Base-by-base conservation (phyloP, 2,329 filamentous ascomycete species). In the Raffaelea ambrosiae region DNA sequence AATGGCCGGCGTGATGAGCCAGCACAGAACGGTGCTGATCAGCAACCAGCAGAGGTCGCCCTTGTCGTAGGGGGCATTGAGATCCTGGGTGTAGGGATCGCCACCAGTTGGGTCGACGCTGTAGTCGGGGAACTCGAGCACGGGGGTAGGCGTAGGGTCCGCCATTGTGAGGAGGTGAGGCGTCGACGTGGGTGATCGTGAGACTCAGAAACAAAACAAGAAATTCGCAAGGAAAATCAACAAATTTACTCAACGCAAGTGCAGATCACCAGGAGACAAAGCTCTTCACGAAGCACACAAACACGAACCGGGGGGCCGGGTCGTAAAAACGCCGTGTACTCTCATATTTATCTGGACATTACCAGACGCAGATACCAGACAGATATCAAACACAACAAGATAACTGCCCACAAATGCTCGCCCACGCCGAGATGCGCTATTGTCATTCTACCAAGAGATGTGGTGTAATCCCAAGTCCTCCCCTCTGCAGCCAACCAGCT, bases 1-100 rank as follows among this genome's bases (percentile, higher is more conserved):
- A 54, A 84, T 80, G 20, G 79, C 81, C 0, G 80, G 80, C 47
- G 83, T 80, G 58, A 84, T 84, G 44, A 83, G 62, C 73, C 77
- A 84, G 47, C 83, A 79, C 46, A 84, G 68, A 60, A 75, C 79
- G 11, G 66, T 69, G 59, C 77, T 80, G 55, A 79, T 67, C 46
- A 77, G 61, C 43, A 79, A 68, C 57, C 80, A 83, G 39, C 71
- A 70, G 60, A 82, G 81, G 57, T 83, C 72, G 62, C 70, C 80
- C 58, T 83, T 77, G 48, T 73, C 64, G 8, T 79, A 83, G 55
- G 78, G 76, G 11, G 69, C 61, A 55, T 83, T 58, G 20, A 58
- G 54, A 44, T 58, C 54, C 40, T 51, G 45, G 39, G 53, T 52
- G 22, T 54, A 52, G 3, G 57, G 54, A 44, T 60, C 54, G 46